A percentile compares a stretch with the other conserved stretches of the same genome.
Conservation (phyloP, 441 rosid genomes). For the Gossypium davidsonii region DNA sequence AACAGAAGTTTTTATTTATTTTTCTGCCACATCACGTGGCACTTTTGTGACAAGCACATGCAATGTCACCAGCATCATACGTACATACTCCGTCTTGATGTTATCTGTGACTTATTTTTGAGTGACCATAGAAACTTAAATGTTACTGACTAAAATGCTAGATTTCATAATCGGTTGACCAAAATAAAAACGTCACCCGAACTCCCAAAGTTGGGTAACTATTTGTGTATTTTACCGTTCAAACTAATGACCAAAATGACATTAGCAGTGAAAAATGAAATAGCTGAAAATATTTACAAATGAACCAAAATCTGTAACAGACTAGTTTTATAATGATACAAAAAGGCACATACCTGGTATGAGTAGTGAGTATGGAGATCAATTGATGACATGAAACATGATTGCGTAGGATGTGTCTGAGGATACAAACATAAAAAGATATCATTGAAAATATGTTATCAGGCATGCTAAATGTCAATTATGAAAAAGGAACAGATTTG, state of each 20-base stretch:
- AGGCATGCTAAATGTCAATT: not conserved
- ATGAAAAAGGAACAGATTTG: not conserved
- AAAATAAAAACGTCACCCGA: not conserved
- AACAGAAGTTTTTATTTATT: not conserved
- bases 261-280: not conserved
- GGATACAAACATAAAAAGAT: conserved; percentile 19
- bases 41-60: not conserved
- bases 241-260: not conserved
- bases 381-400: conserved; percentile 97
- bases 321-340: not conserved
- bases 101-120: not conserved
- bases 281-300: not conserved
- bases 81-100: not conserved
- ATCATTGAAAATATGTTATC: too few relatives aligned
- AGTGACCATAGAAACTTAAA: not conserved
- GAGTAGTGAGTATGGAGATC: conserved; percentile 97
- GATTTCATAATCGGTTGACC: not conserved
- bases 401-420: conserved; percentile 98
- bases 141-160: not conserved
- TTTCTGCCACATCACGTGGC: not conserved
- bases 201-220: not conserved
- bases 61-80: not conserved
- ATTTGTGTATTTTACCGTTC: not conserved
- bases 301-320: not conserved
- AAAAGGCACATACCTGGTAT: conserved; percentile 55